Evolutionary conservation across 139 green algal genomes (phyloP), one percentile per base, ranked within the genome.

Genomic region (Coelastrella sp.): DNA sequence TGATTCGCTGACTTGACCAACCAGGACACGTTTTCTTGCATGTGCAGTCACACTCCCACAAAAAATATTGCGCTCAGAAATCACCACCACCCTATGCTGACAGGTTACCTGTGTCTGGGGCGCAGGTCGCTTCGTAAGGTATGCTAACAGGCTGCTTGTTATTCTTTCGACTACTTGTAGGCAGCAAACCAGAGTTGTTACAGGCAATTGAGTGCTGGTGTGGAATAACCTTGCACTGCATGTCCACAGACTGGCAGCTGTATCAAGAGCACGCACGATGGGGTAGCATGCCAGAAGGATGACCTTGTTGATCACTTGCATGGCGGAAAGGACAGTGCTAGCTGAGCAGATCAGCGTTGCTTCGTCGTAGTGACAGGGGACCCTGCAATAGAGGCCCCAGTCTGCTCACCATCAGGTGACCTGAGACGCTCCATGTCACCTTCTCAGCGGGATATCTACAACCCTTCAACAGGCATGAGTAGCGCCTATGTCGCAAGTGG

Each of bases 101-200:
- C n/a, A n/a, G n/a, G n/a, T n/a, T 43, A 79, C 69, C 69, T 79
- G 69, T 38, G 40, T 30, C 21, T 68, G 66, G 48, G 11, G 50
- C 4, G 30, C 48, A 30, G 73, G 73, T 23, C 63, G 27, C 32
- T 48, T 50, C 4, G 32, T 81, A 8, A 81, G 73, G 48, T 48
- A 67, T 1, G 48, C 48, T 48, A 51, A 30, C 25, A 76, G 7
- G 17, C 27, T 17, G 17, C 15, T 53, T 9, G 32, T 76, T 11
- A 4, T 5, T 7, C 35, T 34, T 5, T 76, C 35, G 5, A 11
- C 7, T 38, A 76, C 5, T 30, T 76, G 34, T 8, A 53, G 34
- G 67, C 34, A 51, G 35, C 4, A 5, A 27, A 76, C 32, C 34
- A 57, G 5, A 5, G 35, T 17, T 8, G 19, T 34, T 5, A 76